phyloP scores from a whole-genome alignment of 192 early-diverging fungal genomes.

The Dissophora globulifera region DNA sequence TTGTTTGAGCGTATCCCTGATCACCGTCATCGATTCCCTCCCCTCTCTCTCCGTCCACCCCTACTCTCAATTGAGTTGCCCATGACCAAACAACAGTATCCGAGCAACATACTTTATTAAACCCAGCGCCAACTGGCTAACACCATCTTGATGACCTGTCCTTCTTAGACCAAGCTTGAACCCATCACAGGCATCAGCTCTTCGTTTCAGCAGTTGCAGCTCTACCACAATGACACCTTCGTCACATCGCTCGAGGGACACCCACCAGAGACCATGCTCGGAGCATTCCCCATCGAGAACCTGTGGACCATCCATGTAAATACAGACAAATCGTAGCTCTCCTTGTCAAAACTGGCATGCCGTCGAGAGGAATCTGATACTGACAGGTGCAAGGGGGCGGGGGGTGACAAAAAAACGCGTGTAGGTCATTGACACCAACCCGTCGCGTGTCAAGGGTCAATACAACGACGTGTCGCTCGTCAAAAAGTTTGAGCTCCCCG shows the following conservation, averaged over 20 bases:
- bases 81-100: too few species aligned
- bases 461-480: conserved; percentile 91
- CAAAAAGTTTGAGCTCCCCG: conserved; percentile 91
- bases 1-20: too few species aligned
- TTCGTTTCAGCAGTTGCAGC: conserved; percentile 68
- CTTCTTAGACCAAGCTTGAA: conserved; percentile 77
- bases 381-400: too few species aligned
- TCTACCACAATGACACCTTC: conserved; percentile 65
- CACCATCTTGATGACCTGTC: background rate
- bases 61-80: too few species aligned
- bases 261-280: conserved; percentile 74
- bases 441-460: conserved; percentile 70
- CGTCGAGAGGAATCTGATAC: too few species aligned
- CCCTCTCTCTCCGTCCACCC: too few species aligned
- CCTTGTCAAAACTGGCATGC: background rate
- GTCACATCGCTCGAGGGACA: conserved; percentile 66
- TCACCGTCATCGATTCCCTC: too few species aligned
- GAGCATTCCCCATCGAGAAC: conserved; percentile 87
- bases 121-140: too few species aligned
- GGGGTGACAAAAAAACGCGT: too few species aligned
- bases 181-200: conserved; percentile 91
- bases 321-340: background rate
- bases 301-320: conserved; percentile 78
- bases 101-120: too few species aligned
- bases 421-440: conserved; percentile 80